Base-by-base conservation (phyloP, 208 protist genomes). In the Phytomonas sp. region DNA sequence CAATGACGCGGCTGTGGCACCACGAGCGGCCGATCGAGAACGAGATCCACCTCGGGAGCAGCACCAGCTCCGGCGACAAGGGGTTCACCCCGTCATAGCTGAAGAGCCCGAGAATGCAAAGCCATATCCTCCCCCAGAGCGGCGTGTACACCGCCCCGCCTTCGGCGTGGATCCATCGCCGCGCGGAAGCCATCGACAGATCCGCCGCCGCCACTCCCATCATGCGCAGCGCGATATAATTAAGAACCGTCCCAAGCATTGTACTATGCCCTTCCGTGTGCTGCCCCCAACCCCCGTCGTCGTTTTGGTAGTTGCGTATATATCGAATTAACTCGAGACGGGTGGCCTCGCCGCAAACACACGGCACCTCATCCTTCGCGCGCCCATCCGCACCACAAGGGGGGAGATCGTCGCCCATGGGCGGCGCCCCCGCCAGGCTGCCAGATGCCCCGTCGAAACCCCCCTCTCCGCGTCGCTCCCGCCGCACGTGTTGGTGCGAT, bases 121-220 rank as follows among this genome's bases (percentile, higher is more conserved):
- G 81, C 94, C 96, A 99, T 28, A 98, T 93, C 77, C 98, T 99
- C 30, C 97, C 98, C 98, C 98, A 99, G 68, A 94, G 95, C 29
- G 97, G 96, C 26, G 96, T 98, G 53, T 80, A 89, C 36, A 89
- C 62, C 11, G 85, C 93, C 31, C 97, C 96, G 69, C 88, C 93
- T 36, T 94, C 77, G 5, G 67, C 70, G 28, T 71, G 72, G 32
- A 99, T 90, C 82, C 93, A 98, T 64, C 61, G 46, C 15, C 94
- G 87, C 13, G 81, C 91, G n/a, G 73, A 62, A n/a, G 56, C 60
- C 30, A 78, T 72, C 60, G 83, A 70, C 53, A 77, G 29, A 66
- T 98, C 91, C 34, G 83, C 80, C 30, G 75, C 72, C 11, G 82
- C 51, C 28, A 98, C 84, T 4, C 97, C 97, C 46, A 99, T 86